These are phyloP conservation scores for Datura wrightii DNA, from an alignment of 257 asterid genomes.

Conservation along the genomic window DNA sequence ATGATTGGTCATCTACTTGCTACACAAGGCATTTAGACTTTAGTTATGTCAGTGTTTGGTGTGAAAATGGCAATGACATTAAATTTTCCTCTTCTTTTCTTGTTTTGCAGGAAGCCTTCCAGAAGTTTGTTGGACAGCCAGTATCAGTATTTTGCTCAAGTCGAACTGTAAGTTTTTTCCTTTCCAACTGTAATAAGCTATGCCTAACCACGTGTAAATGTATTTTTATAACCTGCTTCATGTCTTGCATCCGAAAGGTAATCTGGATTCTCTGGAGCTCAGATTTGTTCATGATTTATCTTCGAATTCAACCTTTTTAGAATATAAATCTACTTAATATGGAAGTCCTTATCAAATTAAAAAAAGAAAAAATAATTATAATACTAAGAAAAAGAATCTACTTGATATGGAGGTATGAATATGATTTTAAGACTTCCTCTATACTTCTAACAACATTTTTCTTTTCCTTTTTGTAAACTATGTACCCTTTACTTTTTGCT, in stretches of 20 bases:
- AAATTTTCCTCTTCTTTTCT: not conserved
- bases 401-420: not conserved
- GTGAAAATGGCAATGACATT: not conserved
- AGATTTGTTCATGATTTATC: not conserved
- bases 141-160: constrained; percentile 86
- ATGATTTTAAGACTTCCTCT: not conserved
- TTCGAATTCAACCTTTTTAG: not conserved
- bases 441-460: not conserved
- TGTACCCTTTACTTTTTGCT: not conserved
- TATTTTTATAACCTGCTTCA: not conserved
- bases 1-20: constrained; percentile 12
- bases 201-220: not conserved
- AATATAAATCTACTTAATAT: not conserved
- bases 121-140: constrained; percentile 79
- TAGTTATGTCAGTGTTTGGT: not conserved
- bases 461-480: not conserved
- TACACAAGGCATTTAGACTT: not conserved
- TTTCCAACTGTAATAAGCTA: not conserved
- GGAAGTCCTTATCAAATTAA: not conserved
- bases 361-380: not conserved
- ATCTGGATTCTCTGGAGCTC: not conserved
- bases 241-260: not conserved
- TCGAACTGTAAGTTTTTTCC: constrained; percentile 71
- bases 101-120: constrained; percentile 68
- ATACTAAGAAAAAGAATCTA: not conserved